phyloP scores from a whole-genome alignment of 1,284 basidiomycete genomes.

The Papiliotrema laurentii region DNA sequence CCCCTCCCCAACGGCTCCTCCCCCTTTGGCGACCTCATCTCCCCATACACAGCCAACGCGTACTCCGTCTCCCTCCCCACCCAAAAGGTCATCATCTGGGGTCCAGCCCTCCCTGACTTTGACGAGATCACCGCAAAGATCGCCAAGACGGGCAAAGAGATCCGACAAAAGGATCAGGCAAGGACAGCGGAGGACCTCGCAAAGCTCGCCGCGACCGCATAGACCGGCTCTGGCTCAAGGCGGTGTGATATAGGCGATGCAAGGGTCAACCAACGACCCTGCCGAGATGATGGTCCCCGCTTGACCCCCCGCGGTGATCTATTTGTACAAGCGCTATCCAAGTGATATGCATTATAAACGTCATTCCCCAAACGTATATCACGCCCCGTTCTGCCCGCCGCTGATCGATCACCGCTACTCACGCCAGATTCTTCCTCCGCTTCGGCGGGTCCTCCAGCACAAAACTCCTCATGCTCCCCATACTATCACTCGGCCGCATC shows the following conservation, averaged over 20 bases:
- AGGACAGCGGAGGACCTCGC: slow-evolving; percentile 15
- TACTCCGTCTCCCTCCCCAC: slow-evolving; percentile 40
- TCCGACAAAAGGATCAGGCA: slow-evolving; percentile 24
- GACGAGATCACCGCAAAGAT: slow-evolving; percentile 43
- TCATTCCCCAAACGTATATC: no score
- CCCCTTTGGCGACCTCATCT: no score
- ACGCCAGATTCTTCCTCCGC: slow-evolving; percentile 11
- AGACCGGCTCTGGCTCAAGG: background rate
- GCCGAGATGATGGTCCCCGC: no score
- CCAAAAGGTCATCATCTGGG: slow-evolving; percentile 45
- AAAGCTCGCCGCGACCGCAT: slow-evolving; percentile 9
- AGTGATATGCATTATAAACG: no score
- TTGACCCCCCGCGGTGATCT: no score
- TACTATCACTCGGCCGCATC: slow-evolving; percentile 22
- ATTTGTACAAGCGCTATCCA: no score
- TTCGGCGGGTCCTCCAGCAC: slow-evolving; percentile 33
- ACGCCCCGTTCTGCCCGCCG: no score
- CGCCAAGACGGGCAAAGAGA: slow-evolving; percentile 47
- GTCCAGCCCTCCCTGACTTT: slow-evolving; percentile 38
- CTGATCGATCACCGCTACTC: no score
- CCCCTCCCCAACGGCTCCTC: no score
- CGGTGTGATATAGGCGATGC: no score
- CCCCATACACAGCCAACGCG: slow-evolving; percentile 43
- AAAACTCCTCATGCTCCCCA: slow-evolving; percentile 29
- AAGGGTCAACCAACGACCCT: no score